A percentile compares a stretch with the other conserved stretches of the same genome.
phyloP scores from a whole-genome alignment of 176 grass and related monocot species.

The Eleusine indica region DNA sequence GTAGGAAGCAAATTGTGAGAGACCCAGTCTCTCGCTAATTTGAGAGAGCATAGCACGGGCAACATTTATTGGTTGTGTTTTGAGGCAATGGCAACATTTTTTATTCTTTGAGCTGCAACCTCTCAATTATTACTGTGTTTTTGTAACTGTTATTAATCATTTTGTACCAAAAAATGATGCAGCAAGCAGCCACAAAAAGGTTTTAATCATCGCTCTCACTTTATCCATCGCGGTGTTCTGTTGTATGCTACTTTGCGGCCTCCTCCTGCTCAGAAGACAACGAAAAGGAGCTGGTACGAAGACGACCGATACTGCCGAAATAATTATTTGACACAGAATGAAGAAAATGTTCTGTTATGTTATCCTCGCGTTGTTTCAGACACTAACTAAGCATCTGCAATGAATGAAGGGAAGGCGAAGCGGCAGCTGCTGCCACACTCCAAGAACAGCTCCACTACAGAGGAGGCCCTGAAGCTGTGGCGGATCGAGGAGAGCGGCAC shows the following conservation, averaged over 20 bases:
- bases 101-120: too few relatives aligned
- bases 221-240: slow-evolving; percentile 42
- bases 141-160: too few relatives aligned
- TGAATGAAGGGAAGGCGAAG: slow-evolving; percentile 19
- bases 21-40: too few relatives aligned
- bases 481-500: slow-evolving; percentile 57
- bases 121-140: too few relatives aligned
- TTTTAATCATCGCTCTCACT: slow-evolving; percentile 30
- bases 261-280: slow-evolving; percentile 17
- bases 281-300: slow-evolving; percentile 21
- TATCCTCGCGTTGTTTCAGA: background rate
- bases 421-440: slow-evolving; percentile 1
- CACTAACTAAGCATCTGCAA: background rate
- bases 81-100: too few relatives aligned
- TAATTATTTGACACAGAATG: background rate
- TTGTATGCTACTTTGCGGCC: slow-evolving; percentile 19
- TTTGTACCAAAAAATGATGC: background rate
- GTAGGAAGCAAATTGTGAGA: too few relatives aligned
- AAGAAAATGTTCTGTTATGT: background rate
- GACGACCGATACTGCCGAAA: background rate
- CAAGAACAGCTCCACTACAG: slow-evolving; percentile 40
- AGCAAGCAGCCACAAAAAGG: slow-evolving; percentile 37
- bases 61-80: too few relatives aligned
- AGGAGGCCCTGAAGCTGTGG: slow-evolving; percentile 57
- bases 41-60: too few relatives aligned